These are phyloP conservation scores for Coniochaeta ligniaria DNA, from an alignment of 2,329 filamentous ascomycete genomes.

Conservation along the genomic window DNA sequence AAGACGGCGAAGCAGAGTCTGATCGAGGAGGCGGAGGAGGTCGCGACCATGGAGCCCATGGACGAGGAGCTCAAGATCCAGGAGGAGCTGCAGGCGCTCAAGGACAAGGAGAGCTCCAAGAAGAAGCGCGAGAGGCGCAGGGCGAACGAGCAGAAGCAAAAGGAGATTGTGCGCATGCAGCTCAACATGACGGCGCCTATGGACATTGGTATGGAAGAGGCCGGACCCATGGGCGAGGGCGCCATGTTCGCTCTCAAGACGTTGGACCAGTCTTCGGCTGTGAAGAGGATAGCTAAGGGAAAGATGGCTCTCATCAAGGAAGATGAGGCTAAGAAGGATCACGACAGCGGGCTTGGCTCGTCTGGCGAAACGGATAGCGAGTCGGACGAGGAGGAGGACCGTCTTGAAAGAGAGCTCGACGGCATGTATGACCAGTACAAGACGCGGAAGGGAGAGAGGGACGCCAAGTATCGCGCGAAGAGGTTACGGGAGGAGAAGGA, in stretches of 20 bases:
- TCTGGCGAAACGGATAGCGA: conserved; percentile 52
- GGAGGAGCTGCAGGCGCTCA: conserved; percentile 75
- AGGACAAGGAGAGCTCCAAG: conserved; percentile 67
- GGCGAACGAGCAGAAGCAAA: conserved; percentile 91
- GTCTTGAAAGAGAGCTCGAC: conserved; percentile 79
- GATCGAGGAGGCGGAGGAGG: conserved; percentile 53
- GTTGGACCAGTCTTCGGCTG: conserved; percentile 67
- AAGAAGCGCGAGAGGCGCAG: conserved; percentile 78
- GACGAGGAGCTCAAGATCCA: conserved; percentile 90
- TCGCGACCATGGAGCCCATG: conserved; percentile 80
- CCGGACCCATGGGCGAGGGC: conserved; percentile 69
- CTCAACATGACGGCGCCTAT: conserved; percentile 94
- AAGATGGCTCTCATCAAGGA: conserved; percentile 67
- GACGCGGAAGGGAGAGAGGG: conserved; percentile 68
- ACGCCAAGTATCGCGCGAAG: conserved; percentile 88
- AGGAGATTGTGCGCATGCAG: conserved; percentile 92
- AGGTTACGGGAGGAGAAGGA: conserved; percentile 73
- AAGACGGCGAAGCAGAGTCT: conserved; percentile 37
- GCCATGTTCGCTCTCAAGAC: conserved; percentile 81
- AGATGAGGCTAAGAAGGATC: conserved; percentile 46
- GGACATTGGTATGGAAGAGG: conserved; percentile 90
- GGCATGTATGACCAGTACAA: conserved; percentile 80
- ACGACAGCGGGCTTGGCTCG: conserved; percentile 50
- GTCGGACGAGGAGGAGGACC: conserved; percentile 73
- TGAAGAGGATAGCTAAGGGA: conserved; percentile 64